phyloP scores from a whole-genome alignment of 2,329 filamentous ascomycete species.

The Trichoderma sp. region DNA sequence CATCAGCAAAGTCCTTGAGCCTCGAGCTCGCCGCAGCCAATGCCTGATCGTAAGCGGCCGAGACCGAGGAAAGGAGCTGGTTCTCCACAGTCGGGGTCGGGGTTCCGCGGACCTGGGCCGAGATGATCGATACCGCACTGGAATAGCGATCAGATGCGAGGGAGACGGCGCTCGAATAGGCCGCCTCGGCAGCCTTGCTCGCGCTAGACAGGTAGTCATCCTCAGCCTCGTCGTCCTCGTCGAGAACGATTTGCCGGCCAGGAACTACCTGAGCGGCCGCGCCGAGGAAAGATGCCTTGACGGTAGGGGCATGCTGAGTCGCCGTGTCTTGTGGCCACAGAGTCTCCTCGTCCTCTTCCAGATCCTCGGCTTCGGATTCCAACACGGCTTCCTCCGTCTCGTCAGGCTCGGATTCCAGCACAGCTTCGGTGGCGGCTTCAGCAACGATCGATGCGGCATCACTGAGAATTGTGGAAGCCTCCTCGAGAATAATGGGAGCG shows the following conservation, averaged over 20 bases:
- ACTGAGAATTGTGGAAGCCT: background rate
- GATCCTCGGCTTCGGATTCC: constrained; percentile 19
- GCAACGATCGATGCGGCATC: background rate
- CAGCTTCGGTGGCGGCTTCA: background rate
- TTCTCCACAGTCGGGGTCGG: constrained; percentile 67
- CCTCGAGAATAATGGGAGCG: background rate
- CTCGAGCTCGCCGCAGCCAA: constrained; percentile 63
- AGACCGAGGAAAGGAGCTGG: constrained; percentile 68
- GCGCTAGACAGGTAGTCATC: constrained; percentile 43
- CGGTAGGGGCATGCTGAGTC: constrained; percentile 35
- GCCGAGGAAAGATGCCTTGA: constrained; percentile 55
- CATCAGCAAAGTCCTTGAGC: constrained; percentile 57
- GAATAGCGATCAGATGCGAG: constrained; percentile 69
- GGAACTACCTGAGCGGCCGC: constrained; percentile 55
- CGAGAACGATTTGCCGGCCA: constrained; percentile 52
- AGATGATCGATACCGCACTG: constrained; percentile 67
- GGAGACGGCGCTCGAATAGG: constrained; percentile 66
- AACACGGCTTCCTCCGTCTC: background rate
- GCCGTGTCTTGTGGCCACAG: constrained; percentile 31
- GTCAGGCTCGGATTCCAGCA: constrained; percentile 29
- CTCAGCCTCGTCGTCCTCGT: constrained; percentile 52
- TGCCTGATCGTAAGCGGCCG: constrained; percentile 68
- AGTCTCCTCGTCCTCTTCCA: constrained; percentile 37
- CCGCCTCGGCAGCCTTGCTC: constrained; percentile 53
- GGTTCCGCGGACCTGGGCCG: constrained; percentile 67